phyloP scores from a whole-genome alignment of 2,329 filamentous ascomycete genomes.

The Xylaria sp. region DNA sequence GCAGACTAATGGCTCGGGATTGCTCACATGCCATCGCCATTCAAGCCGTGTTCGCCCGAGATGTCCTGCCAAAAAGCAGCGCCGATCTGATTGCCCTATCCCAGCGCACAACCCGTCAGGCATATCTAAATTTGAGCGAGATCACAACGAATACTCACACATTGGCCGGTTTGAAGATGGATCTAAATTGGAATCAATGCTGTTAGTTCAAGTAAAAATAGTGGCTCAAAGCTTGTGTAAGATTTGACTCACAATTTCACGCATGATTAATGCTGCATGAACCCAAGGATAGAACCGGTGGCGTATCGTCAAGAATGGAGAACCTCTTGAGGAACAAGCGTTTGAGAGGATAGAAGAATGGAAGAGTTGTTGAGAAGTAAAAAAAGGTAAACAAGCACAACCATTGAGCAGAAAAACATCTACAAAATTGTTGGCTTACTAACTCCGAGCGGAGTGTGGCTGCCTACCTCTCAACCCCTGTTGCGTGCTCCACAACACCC shows the following conservation, averaged over 20 bases:
- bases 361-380: too few relatives aligned
- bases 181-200: slow-evolving; percentile 69
- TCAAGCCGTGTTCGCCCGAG: slow-evolving; percentile 93
- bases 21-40: slow-evolving; percentile 87
- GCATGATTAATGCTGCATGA: slow-evolving; percentile 58
- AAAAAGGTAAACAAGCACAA: too few relatives aligned
- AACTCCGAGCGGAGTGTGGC: too few relatives aligned
- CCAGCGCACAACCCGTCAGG: slow-evolving; percentile 49
- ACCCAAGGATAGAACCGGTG: too few relatives aligned
- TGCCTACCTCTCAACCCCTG: too few relatives aligned
- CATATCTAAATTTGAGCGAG: slow-evolving; percentile 33
- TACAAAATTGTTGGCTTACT: too few relatives aligned
- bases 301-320: too few relatives aligned
- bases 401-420: too few relatives aligned
- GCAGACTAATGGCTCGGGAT: neutral
- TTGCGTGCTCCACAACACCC: too few relatives aligned
- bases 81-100: slow-evolving; percentile 99
- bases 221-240: slow-evolving; percentile 26
- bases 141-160: slow-evolving; percentile 71
- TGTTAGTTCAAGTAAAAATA: slow-evolving; percentile 32
- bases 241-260: slow-evolving; percentile 72
- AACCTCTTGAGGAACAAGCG: too few relatives aligned
- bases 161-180: slow-evolving; percentile 99
- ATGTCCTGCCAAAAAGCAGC: slow-evolving; percentile 98
- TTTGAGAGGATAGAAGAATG: too few relatives aligned